Percentiles rank a stretch among this genome's conserved stretches.
phyloP scores from a whole-genome alignment of 768 basidiomycete species.

The Tricholoma hemisulphureum region DNA sequence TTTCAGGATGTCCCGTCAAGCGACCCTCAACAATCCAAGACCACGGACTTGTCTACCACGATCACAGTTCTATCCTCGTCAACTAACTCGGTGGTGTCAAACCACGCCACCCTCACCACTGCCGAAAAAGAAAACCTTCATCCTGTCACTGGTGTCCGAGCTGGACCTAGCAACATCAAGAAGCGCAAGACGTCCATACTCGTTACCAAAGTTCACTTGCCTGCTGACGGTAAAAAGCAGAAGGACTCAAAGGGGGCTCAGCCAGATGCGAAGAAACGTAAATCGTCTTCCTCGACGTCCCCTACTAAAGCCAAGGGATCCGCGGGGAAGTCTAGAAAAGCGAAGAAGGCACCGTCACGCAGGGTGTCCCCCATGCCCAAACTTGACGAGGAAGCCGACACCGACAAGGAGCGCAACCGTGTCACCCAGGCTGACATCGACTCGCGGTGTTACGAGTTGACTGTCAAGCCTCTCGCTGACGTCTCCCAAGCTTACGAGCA shows the following conservation, averaged over 20 bases:
- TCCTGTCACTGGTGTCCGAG: conserved; percentile 67
- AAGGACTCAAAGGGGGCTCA: conserved; percentile 45
- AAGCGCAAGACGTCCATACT: conserved; percentile 66
- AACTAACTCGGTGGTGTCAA: conserved; percentile 16
- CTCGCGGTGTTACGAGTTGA: conserved; percentile 77
- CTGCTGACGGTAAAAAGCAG: conserved; percentile 40
- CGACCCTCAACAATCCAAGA: conserved; percentile 32
- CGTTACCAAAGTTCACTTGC: conserved; percentile 47
- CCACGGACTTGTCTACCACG: conserved; percentile 26
- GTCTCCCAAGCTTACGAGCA: conserved; percentile 68
- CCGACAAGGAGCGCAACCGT: conserved; percentile 28
- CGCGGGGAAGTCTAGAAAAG: conserved; percentile 40
- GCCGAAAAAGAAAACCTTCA: conserved; percentile 79
- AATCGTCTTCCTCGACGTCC: conserved; percentile 37
- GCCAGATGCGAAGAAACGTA: conserved; percentile 61
- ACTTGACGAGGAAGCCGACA: conserved; percentile 51
- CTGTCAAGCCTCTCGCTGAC: conserved; percentile 76
- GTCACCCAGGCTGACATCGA: conserved; percentile 57
- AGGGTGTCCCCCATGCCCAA: conserved; percentile 61
- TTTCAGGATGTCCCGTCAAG: conserved; percentile 55
- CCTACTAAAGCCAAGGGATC: conserved; percentile 30
- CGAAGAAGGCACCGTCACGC: conserved; percentile 38
- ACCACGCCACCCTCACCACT: conserved; percentile 33
- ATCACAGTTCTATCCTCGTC: conserved; percentile 27
- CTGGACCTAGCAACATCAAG: conserved; percentile 45